A percentile compares a stretch with the other conserved stretches of the same genome.
Conservation (phyloP, 768 basidiomycete genomes). For the Amanita muscaria region DNA sequence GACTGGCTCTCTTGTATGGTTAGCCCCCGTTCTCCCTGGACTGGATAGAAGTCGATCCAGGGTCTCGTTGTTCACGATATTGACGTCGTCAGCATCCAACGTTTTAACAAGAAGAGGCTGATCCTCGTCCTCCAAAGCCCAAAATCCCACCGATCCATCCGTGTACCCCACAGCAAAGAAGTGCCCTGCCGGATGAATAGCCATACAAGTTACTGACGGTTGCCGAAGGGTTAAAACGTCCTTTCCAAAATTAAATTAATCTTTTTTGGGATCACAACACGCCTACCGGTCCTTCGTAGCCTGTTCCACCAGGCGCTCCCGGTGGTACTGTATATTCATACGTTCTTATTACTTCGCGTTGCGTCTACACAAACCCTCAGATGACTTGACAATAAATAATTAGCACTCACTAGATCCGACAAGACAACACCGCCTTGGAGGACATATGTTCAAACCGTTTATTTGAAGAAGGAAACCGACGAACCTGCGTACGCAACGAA, state of each 20-base stretch:
- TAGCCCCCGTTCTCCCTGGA: constrained; percentile 6
- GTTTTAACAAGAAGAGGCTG: constrained; percentile 70
- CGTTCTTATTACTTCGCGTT: constrained; percentile 43
- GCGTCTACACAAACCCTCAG: constrained; percentile 23
- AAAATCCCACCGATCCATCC: constrained; percentile 79
- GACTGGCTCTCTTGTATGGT: constrained; percentile 55
- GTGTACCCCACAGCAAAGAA: constrained; percentile 74
- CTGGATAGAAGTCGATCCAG: constrained; percentile 33
- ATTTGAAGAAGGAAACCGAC: constrained; percentile 9
- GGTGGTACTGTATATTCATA: constrained; percentile 69
- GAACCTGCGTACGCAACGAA: constrained; percentile 71
- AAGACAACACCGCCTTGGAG: constrained; percentile 50
- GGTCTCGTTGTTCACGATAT: constrained; percentile 39
- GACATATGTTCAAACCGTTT: constrained; percentile 1
- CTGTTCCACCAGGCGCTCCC: constrained; percentile 73
- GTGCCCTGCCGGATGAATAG: constrained; percentile 67
- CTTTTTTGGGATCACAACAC: neutral
- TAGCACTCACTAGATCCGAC: constrained; percentile 42
- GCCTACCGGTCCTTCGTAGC: constrained; percentile 48
- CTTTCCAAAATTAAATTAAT: constrained; percentile 22
- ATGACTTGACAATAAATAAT: neutral
- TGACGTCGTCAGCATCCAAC: constrained; percentile 43
- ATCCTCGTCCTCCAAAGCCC: constrained; percentile 72
- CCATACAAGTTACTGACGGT: constrained; percentile 59
- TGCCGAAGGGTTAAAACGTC: constrained; percentile 63